Evolutionary conservation across 768 basidiomycete genomes (phyloP).

Genomic region (Rickenella mellea): DNA sequence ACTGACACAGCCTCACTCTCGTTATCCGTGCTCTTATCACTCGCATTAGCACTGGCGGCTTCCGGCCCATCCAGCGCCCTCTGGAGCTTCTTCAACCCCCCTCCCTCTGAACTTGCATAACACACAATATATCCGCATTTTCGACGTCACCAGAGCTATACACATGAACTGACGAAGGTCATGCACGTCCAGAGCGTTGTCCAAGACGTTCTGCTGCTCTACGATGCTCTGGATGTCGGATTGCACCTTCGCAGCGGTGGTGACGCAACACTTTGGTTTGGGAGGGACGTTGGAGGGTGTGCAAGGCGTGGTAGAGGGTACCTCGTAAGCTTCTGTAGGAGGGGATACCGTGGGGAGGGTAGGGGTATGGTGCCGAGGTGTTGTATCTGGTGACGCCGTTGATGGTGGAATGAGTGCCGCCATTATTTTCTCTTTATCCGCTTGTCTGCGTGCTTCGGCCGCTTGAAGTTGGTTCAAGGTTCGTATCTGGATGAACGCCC

Average conservation of each 20-base stretch:
- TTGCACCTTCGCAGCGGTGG: constrained; percentile 5
- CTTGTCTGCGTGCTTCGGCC: constrained; percentile 24
- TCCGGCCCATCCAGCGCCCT: constrained; percentile 34
- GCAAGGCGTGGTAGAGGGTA: not conserved
- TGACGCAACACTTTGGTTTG: not conserved
- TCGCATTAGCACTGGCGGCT: not conserved
- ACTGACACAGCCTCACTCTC: too few species aligned
- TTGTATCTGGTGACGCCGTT: too few species aligned
- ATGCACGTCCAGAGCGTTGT: constrained; percentile 41
- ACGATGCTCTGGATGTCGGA: constrained; percentile 14
- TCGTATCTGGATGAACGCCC: constrained; percentile 44
- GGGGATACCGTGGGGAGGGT: too few species aligned
- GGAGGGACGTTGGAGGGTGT: not conserved
- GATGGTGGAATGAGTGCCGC: constrained; percentile 17
- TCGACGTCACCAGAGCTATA: constrained; percentile 43
- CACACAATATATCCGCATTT: constrained; percentile 55
- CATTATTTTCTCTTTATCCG: constrained; percentile 26
- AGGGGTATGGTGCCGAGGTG: too few species aligned
- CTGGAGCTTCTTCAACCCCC: constrained; percentile 73
- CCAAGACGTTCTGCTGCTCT: constrained; percentile 33
- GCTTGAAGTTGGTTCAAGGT: constrained; percentile 40
- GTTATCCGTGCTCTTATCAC: too few species aligned
- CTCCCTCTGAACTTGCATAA: constrained; percentile 50
- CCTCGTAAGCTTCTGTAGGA: too few species aligned
- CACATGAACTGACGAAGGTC: constrained; percentile 53